Conservation (phyloP, 225 moss, liverwort and hornwort species). For the Antitrichia curtipendula region DNA sequence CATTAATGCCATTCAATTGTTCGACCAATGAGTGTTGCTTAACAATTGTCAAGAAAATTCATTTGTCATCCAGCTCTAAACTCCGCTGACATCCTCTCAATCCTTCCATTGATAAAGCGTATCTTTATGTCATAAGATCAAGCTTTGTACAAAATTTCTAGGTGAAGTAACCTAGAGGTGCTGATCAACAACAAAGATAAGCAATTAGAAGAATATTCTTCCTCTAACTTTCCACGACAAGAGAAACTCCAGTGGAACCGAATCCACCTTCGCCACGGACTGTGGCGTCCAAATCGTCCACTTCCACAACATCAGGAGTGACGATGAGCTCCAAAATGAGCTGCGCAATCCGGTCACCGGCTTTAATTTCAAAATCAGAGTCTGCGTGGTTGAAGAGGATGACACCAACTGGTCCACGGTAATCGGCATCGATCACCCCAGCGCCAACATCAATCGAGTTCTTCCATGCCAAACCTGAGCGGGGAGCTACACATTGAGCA, state of each 20-base stretch:
- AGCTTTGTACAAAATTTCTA: conserved; percentile 4
- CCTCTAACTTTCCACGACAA: conserved; percentile 13
- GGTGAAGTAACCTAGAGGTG: not conserved
- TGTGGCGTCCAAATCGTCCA: conserved; percentile 59
- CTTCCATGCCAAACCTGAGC: conserved; percentile 89
- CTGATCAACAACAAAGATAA: not conserved
- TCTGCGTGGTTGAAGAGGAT: conserved; percentile 90
- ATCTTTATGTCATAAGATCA: not conserved
- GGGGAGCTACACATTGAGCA: conserved; percentile 51
- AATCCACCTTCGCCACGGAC: conserved; percentile 76
- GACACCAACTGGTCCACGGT: conserved; percentile 76
- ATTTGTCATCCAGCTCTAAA: not conserved
- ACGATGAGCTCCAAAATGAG: conserved; percentile 72
- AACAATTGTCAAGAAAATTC: not conserved
- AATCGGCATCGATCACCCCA: conserved; percentile 88
- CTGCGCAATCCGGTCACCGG: conserved; percentile 77
- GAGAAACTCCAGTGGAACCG: conserved; percentile 65
- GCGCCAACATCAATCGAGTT: conserved; percentile 80
- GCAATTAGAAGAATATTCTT: not conserved
- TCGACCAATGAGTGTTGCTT: not conserved
- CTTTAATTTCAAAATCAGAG: conserved; percentile 52
- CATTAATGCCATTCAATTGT: not conserved
- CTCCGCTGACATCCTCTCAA: not conserved
- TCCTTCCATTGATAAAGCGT: not conserved
- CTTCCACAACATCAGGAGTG: conserved; percentile 70